phyloP scores from a whole-genome alignment of 129 eudicot species.

The Glebionis coronaria region DNA sequence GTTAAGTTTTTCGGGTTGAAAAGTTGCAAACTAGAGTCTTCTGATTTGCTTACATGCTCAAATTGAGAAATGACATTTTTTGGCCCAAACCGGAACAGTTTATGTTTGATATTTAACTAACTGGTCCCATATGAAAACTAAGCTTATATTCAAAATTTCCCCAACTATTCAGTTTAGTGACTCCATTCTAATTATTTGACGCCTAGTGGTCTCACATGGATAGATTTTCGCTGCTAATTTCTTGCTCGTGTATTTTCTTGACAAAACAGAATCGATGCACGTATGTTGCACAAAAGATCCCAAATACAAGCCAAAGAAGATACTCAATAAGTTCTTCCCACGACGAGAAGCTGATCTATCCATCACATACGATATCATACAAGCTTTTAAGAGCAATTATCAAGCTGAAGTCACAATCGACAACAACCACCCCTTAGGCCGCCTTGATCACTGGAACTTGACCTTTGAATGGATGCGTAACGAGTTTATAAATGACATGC shows the following conservation, averaged over 20 bases:
- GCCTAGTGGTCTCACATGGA: not conserved
- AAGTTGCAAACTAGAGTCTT: not conserved
- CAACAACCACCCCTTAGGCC: conserved; percentile 83
- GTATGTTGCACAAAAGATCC: conserved; percentile 76
- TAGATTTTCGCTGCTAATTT: not conserved
- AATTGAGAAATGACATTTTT: not conserved
- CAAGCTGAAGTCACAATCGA: conserved; percentile 80
- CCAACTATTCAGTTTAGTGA: not conserved
- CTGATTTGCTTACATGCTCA: not conserved
- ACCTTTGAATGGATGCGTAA: conserved; percentile 97
- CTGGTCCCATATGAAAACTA: too few relatives aligned
- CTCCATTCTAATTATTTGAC: not conserved
- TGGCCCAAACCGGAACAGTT: not conserved
- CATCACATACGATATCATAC: conserved; percentile 64
- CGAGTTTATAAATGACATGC: conserved; percentile 79
- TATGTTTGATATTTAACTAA: too few relatives aligned
- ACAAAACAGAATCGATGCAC: conserved; percentile 50
- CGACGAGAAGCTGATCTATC: conserved; percentile 63
- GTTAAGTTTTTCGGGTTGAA: not conserved
- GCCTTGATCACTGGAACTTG: conserved; percentile 91
- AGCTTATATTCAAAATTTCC: too few relatives aligned
- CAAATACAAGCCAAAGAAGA: conserved; percentile 38
- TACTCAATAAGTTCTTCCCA: conserved; percentile 42
- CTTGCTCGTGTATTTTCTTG: not conserved
- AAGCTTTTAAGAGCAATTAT: conserved; percentile 52